Base-by-base conservation (phyloP, 2,329 filamentous ascomycete genomes). In the Gliomastix tumulicola region DNA sequence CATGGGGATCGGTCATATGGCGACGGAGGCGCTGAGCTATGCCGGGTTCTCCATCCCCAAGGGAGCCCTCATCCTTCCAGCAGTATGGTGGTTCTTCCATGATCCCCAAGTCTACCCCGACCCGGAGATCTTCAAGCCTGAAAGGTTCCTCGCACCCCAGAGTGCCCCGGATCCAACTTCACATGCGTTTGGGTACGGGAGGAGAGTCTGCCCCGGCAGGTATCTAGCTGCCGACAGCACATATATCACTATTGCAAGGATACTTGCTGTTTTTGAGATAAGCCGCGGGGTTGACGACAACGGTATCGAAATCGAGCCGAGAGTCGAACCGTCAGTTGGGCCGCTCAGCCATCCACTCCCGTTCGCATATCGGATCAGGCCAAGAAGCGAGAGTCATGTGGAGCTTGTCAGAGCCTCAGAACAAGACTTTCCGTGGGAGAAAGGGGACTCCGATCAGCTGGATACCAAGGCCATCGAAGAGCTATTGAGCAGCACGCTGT, bases 71-170 rank as follows among this genome's bases (percentile, higher is more conserved):
- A 21, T 56, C 10, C 39, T 57, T 5, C 41, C 42, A 1, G 38
- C 40, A 1, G 43, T 45, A 9, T 54, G 51, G 49, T 45, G 43
- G 31, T 13, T 60, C 13, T 71, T 80, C 18, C 82, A 86, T 54
- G 82, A 88, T 48, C 73, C 77, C 3, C 74, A 79, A 25, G 76
- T 75, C 3, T 86, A 88, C 51, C 65, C 73, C 0, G 36, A 58
- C 8, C 59, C 59, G 0, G 41, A 41, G 5, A 11, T 18, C 3
- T 65, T 65, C 16, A 44, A 58, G 17, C 60, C 59, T 1, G 53
- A 54, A 2, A 48, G 60, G 0, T 63, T 49, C 41, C 41, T 61
- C 4, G 31, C 28, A 19, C 45, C 48, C 3, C 38, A 47, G 7
- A 48, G 51, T 1, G 52, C 55, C 12, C 56, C 51, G 1, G 51